Base-by-base conservation (phyloP, 2,329 filamentous ascomycete species). In the Falciphora oryzae region DNA sequence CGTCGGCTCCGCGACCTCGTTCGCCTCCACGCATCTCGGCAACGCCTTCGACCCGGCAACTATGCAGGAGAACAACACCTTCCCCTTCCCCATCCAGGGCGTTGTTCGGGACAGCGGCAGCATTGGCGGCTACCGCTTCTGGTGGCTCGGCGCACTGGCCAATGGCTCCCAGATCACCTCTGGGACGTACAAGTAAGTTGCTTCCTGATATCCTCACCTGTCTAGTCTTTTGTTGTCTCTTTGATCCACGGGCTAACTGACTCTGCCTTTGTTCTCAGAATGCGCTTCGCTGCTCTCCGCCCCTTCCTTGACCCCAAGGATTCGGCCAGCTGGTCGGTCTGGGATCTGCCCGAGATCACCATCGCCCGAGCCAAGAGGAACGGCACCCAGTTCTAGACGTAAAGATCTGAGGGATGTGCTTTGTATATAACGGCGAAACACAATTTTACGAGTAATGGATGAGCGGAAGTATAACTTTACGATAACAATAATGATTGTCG, bases 151-250 rank as follows among this genome's bases (percentile, higher is more conserved):
- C 35, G 61, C 63, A 2, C 56, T 69, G n/a, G 67, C 63, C 59
- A 68, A 69, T 59, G 66, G 76, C 71, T 35, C 79, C 74, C 66
- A 69, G 69, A 59, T 70, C 74, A 29, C 70, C 73, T 38, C 75
- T 74, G n/a, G 73, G 72, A 53, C 68, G 71, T 60, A 53, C 44
- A 53, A 10, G 44, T 53, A 25, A n/a, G 44, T 25, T 53, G 32
- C 11, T 32, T 32, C 6, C 32, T 5, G 32, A n/a, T n/a, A n/a
- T n/a, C n/a, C n/a, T n/a, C n/a, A n/a, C n/a, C n/a, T n/a, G n/a
- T n/a, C n/a, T n/a, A n/a, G n/a, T n/a, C n/a, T 18, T 44, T 11
- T 44, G 22, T 3, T 25, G 22, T 14, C 16, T 8, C 4, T 44
- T 32, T 2, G 4, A 32, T 8, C 2, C 38, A 18, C 14, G 18